Evolutionary conservation across 177 flowering plant genomes (phyloP), one percentile per base, ranked within the genome.

Genomic region (Vitis hybrid): DNA sequence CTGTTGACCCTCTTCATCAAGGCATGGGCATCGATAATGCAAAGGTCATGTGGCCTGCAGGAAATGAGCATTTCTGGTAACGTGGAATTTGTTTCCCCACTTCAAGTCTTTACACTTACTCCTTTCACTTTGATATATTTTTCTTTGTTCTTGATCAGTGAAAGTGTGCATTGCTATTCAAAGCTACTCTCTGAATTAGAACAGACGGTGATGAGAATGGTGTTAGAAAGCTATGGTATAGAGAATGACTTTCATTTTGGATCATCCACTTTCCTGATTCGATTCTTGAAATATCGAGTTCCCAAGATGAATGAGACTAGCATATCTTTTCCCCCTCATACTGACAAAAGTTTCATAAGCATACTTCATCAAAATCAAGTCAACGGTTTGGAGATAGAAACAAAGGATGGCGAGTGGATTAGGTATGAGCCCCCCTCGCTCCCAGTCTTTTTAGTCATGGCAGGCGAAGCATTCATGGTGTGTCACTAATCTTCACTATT

Each of bases 341-440:
- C 77, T 1, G 86, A 80, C 20, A 78, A 73, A 68, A 76, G 66
- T 63, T 72, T 80, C 70, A 33, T 60, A 6, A 57, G 79, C 60
- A 71, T 80, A 52, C 76, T 83, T 19, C 71, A 78, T 61, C 81
- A 76, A 50, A 74, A 74, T 56, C 66, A 77, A 12, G 64, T 83
- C 18, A 60, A 67, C 5, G 82, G 80, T 16, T 49, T 83, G 14
- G 67, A 80, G 70, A 51, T 76, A 8, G 7, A 39, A 39, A 39
- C 45, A 7, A 39, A 39, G 45, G 45, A 39, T 39, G 45, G 9
- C 6, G 0, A 39, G 45, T 39, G 45, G 45, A 39, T 39, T 39
- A 3, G 29, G 29, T 26, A 26, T 26, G 0, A 26, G 29, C 29
- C 29, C 29, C 5, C 0, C 29, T 26, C 29, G 29, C 29, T 26